Base-by-base conservation (phyloP, 2,329 filamentous ascomycete species). In the Pyrenochaeta sp. region DNA sequence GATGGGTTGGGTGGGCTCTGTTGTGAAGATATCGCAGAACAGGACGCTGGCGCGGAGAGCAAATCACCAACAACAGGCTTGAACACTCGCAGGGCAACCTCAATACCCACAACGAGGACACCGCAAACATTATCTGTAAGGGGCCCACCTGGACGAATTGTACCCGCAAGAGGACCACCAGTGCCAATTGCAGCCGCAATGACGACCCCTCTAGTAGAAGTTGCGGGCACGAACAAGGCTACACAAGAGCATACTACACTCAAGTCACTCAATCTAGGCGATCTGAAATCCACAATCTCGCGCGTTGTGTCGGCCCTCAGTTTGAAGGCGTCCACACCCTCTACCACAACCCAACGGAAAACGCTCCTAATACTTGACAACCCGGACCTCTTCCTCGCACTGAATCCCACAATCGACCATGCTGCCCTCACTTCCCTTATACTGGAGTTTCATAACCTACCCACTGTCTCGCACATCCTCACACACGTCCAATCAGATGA, bases 401-500 rank as follows among this genome's bases (percentile, higher is more conserved):
- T 75, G 1, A 49, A 61, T 45, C 66, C 70, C 5, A 21, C 56
- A 23, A 49, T 67, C 18, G 53, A 66, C 0, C 57, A 64, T 23
- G 57, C 61, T 7, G 33, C 55, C 20, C 59, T 75, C 3, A 57
- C 58, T 4, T 61, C 69, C 20, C 48, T 60, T 42, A 15, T 78
- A 70, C 56, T 73, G 36, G 32, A 56, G 5, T 54, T 72, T 54
- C 64, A 73, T 49, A 59, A 47, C 11, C 56, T 45, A 3, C 90
- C 86, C 77, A 80, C 80, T 89, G 76, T 82, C 60, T 84, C 87
- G 4, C 81, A 92, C 76, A 81, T 88, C 47, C 85, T 87, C 2
- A 75, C 95, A 15, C 64, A 95, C 36, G 85, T 88, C 0, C 71
- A 90, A 21, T 82, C 89, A n/a, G 89, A 91, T 20, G 92, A 95